Conservation (phyloP, 1,284 basidiomycete genomes). For the Ceraceosorus bombacis region DNA sequence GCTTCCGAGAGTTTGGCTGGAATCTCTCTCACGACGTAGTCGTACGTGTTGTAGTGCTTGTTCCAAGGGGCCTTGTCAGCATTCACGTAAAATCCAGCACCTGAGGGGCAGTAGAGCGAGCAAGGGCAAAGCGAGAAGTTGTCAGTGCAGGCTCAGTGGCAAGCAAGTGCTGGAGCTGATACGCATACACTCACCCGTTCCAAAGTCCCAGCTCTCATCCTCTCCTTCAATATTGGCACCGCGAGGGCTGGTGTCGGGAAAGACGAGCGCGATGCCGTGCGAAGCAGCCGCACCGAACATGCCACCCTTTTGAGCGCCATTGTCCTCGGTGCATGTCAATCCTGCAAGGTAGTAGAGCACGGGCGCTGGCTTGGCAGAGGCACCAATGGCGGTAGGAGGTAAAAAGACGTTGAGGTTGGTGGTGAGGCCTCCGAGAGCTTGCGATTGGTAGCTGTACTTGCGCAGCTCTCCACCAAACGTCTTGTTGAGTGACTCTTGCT, state of each 20-base stretch:
- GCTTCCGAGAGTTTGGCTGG: slow-evolving; percentile 21
- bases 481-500: slow-evolving; percentile 7
- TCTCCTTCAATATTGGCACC: slow-evolving; percentile 76
- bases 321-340: slow-evolving; percentile 91
- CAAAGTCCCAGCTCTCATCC: slow-evolving; percentile 69
- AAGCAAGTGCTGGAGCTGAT: too few relatives aligned
- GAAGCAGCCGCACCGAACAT: slow-evolving; percentile 36
- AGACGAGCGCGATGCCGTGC: slow-evolving; percentile 73
- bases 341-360: slow-evolving; percentile 81
- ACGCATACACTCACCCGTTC: slow-evolving; percentile 22
- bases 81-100: slow-evolving; percentile 44
- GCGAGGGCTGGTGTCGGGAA: slow-evolving; percentile 91
- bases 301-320: slow-evolving; percentile 54
- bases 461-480: slow-evolving; percentile 24
- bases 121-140: too few relatives aligned
- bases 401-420: slow-evolving; percentile 86
- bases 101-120: slow-evolving; percentile 5
- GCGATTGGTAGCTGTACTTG: slow-evolving; percentile 50
- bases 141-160: too few relatives aligned
- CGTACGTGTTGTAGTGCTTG: slow-evolving; percentile 43
- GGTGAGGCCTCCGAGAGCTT: slow-evolving; percentile 68
- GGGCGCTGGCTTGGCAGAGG: slow-evolving; percentile 59
- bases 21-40: slow-evolving; percentile 33
- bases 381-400: slow-evolving; percentile 57
- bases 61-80: slow-evolving; percentile 41